Evolutionary conservation across 2,329 filamentous ascomycete genomes (phyloP), one percentile per base, ranked within the genome.

Genomic region (Microsporum canis): DNA sequence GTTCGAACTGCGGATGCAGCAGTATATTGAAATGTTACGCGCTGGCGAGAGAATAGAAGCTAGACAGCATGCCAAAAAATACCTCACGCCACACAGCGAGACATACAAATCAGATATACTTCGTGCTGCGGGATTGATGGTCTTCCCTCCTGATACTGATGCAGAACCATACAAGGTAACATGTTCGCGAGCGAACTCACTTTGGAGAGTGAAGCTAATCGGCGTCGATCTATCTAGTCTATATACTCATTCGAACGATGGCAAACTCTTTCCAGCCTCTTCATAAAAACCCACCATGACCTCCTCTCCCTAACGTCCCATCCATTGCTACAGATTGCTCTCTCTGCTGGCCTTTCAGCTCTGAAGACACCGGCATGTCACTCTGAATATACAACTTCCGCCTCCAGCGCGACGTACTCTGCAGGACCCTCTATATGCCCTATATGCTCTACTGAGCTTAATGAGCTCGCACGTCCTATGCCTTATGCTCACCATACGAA

Each of bases 321-420:
- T 23, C 91, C 94, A 0, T 83, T 96, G 17, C 84, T 99, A 31
- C 90, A 97, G 75, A 88, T 95, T 64, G 94, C 94, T 10, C 83
- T 99, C 7, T 90, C 88, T 0, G 91, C 91, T 0, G 94, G 94
- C 5, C 82, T 99, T 7, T 96, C 91, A 0, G 91, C 94, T 0
- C 85, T 99, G 66, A 99, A 99, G 75, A 97, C 94, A 0, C 94
- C 94, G 0, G 86, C 90, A 14, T 99, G 94, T 72, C 91, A 97
- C 76, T 88, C 87, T 1, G 77, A 79, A 27, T 81, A 81, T 66
- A 77, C 82, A 3, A 80, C 82, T 0, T 80, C 82, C 7, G 81
- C 77, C 12, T 78, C 79, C 12, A 79, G 78, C 60, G 77, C 76
- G 23, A 75, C 77, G 55, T 78, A 76, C 33, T 82, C 87, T 0